A percentile compares a stretch with the other conserved stretches of the same genome.
phyloP scores from a whole-genome alignment of 2,329 filamentous ascomycete species.

The Dactylellina drechsleri region DNA sequence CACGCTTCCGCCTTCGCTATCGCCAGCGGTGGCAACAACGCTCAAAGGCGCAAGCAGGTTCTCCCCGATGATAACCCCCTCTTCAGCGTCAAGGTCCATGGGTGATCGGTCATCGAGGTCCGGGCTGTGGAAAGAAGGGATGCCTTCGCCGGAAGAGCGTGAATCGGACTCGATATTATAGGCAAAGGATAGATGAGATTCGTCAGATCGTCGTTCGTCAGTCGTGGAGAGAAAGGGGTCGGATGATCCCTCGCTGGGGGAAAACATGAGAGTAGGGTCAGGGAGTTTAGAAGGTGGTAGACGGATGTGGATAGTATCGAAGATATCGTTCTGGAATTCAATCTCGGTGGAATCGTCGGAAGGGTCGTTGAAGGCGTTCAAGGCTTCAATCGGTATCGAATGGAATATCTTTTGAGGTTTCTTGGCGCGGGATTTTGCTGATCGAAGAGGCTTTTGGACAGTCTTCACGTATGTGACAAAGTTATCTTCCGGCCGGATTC shows the following conservation, averaged over 20 bases:
- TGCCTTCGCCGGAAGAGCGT: constrained; percentile 44
- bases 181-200: constrained; percentile 47
- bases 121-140: constrained; percentile 45
- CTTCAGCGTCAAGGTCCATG: constrained; percentile 45
- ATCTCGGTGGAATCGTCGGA: constrained; percentile 38
- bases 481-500: constrained; percentile 72
- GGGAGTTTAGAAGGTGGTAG: constrained; percentile 45
- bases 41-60: constrained; percentile 36
- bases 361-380: constrained; percentile 37
- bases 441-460: constrained; percentile 54
- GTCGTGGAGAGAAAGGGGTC: constrained; percentile 33
- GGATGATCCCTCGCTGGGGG: constrained; percentile 35
- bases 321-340: constrained; percentile 19
- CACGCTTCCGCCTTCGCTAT: constrained; percentile 30
- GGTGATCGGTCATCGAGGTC: constrained; percentile 39
- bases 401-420: constrained; percentile 11
- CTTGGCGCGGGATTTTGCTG: constrained; percentile 19
- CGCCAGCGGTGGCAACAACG: constrained; percentile 38
- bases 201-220: constrained; percentile 45
- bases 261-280: constrained; percentile 30
- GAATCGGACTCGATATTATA: constrained; percentile 50
- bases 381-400: constrained; percentile 34
- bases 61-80: constrained; percentile 9
- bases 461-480: constrained; percentile 68
- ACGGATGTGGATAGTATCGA: constrained; percentile 11